Conservation (phyloP, 2,329 filamentous ascomycete species). For the Myrmaecium sp. region DNA sequence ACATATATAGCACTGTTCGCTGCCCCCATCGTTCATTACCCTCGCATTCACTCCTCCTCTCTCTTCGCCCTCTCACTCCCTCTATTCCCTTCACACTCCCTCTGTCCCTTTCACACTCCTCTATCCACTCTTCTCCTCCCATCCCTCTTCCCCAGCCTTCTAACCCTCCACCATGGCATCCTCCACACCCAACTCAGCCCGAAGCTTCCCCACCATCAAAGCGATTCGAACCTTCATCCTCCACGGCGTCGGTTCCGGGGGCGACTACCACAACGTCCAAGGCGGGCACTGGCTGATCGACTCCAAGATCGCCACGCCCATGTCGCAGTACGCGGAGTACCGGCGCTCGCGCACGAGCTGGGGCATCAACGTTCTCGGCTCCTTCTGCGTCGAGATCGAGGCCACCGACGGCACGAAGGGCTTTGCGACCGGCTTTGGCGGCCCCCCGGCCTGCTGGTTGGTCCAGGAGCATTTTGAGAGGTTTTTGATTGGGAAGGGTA, state of each 20-base stretch:
- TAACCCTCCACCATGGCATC: constrained; percentile 13
- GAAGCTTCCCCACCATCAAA: constrained; percentile 60
- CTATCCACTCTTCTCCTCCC: not conserved
- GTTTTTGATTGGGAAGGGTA: constrained; percentile 66
- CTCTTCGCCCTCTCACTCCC: not conserved
- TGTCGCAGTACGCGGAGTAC: constrained; percentile 79
- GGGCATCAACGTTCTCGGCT: constrained; percentile 91
- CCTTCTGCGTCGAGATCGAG: constrained; percentile 81
- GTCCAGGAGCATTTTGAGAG: constrained; percentile 86
- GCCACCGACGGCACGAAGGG: constrained; percentile 81
- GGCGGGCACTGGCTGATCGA: constrained; percentile 65
- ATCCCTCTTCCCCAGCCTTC: constrained; percentile 2
- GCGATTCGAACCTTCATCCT: constrained; percentile 58
- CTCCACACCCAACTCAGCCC: constrained; percentile 10
- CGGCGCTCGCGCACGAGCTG: constrained; percentile 75
- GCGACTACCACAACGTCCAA: constrained; percentile 87
- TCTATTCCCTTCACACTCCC: not conserved
- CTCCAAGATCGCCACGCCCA: constrained; percentile 80
- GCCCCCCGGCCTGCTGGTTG: constrained; percentile 85
- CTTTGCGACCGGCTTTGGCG: constrained; percentile 86
- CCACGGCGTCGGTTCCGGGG: constrained; percentile 45
- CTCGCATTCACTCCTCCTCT: not conserved
- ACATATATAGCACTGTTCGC: too few relatives aligned
- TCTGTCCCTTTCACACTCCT: constrained; percentile 1
- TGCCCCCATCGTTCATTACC: not conserved